phyloP scores from a whole-genome alignment of 148 eudicot genomes.

The Silene latifolia region DNA sequence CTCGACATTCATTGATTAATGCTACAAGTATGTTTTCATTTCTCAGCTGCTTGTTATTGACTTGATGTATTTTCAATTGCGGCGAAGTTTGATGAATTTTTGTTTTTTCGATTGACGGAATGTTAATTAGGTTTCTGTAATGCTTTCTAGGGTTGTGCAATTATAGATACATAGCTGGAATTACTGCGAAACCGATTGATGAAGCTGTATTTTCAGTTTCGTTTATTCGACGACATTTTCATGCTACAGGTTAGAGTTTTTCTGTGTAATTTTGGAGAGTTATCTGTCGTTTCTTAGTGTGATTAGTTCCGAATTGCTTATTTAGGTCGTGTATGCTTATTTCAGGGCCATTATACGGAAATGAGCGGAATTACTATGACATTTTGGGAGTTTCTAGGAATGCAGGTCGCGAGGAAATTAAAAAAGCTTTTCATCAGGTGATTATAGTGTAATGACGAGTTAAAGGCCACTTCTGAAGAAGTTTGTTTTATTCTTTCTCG shows the following conservation, averaged over 20 bases:
- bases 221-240: constrained; percentile 43
- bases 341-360: constrained; percentile 45
- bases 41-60: background rate
- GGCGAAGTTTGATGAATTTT: background rate
- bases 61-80: background rate
- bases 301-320: constrained; percentile 10
- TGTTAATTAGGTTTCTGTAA: constrained; percentile 14
- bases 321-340: constrained; percentile 15
- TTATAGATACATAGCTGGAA: constrained; percentile 20
- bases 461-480: background rate
- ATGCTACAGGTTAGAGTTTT: constrained; percentile 57
- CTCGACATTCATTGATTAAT: constrained; percentile 12
- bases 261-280: too few relatives aligned
- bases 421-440: constrained; percentile 79
- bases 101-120: background rate
- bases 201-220: constrained; percentile 27
- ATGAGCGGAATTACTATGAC: constrained; percentile 57
- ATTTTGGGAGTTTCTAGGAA: constrained; percentile 62
- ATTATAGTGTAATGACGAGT: background rate
- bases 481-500: background rate
- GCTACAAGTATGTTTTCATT: constrained; percentile 19
- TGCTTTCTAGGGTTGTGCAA: constrained; percentile 23
- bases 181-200: constrained; percentile 24
- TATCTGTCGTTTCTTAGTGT: too few relatives aligned
- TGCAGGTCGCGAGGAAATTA: constrained; percentile 75